A percentile compares a stretch with the other conserved stretches of the same genome.
Evolutionary conservation across 768 basidiomycete genomes (phyloP).

Genomic region (Lepiota brunneoincarnata): DNA sequence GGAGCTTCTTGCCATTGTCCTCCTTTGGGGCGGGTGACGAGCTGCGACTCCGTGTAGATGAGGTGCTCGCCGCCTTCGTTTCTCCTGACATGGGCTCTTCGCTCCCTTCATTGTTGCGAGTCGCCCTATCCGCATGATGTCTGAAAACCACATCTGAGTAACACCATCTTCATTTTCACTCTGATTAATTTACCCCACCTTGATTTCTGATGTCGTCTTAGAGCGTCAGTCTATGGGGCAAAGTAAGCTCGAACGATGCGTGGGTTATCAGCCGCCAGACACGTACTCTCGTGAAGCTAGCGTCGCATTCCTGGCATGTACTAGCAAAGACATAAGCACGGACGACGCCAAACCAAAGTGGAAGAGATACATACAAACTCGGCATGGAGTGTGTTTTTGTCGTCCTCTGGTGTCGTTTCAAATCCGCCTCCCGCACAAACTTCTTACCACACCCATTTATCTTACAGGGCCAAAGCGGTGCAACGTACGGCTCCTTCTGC

Average conservation of each 20-base stretch:
- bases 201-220: constrained; percentile 78
- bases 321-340: constrained; percentile 30
- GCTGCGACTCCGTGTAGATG: constrained; percentile 44
- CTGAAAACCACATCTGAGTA: constrained; percentile 16
- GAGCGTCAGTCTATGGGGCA: constrained; percentile 64
- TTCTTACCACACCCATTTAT: constrained; percentile 81
- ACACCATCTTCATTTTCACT: not conserved
- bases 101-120: constrained; percentile 64
- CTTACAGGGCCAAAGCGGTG: constrained; percentile 74
- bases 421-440: constrained; percentile 79
- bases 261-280: constrained; percentile 4
- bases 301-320: constrained; percentile 77
- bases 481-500: constrained; percentile 39
- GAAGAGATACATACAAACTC: constrained; percentile 52
- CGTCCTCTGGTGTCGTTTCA: constrained; percentile 79
- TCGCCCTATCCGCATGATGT: constrained; percentile 5
- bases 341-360: constrained; percentile 14
- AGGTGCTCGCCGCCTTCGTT: constrained; percentile 20
- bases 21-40: constrained; percentile 42
- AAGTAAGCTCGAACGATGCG: constrained; percentile 15
- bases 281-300: constrained; percentile 75
- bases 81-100: constrained; percentile 38
- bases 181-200: constrained; percentile 36
- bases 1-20: constrained; percentile 33
- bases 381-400: constrained; percentile 76